phyloP scores from a whole-genome alignment of 2,329 filamentous ascomycete genomes.

The Diaporthe ampelina region DNA sequence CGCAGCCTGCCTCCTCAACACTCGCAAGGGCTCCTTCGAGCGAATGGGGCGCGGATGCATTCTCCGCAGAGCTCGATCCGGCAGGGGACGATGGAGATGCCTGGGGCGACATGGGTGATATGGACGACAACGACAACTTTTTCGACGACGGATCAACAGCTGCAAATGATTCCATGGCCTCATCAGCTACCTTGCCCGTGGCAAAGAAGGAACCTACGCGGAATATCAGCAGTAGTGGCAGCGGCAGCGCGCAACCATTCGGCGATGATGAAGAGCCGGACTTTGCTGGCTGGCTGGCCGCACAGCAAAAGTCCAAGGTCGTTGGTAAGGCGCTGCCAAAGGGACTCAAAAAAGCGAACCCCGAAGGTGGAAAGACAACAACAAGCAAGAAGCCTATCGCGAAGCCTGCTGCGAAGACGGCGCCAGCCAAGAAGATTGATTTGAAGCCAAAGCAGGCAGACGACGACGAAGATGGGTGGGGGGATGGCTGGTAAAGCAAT shows the following conservation, averaged over 20 bases:
- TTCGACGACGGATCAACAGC: slow-evolving; percentile 55
- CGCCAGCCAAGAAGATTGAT: slow-evolving; percentile 76
- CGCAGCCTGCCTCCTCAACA: slow-evolving; percentile 55
- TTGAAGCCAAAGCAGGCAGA: slow-evolving; percentile 73
- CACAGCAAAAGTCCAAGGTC: slow-evolving; percentile 83
- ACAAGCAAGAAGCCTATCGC: slow-evolving; percentile 57
- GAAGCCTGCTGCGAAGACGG: slow-evolving; percentile 60
- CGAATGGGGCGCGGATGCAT: slow-evolving; percentile 61
- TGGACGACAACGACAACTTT: slow-evolving; percentile 57
- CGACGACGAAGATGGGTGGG: slow-evolving; percentile 72
- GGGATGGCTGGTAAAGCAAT: slow-evolving; percentile 70
- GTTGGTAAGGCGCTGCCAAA: slow-evolving; percentile 81
- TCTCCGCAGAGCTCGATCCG: slow-evolving; percentile 68
- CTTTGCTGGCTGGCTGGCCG: slow-evolving; percentile 94
- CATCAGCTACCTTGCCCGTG: slow-evolving; percentile 39
- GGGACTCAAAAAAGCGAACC: slow-evolving; percentile 76
- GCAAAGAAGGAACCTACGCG: slow-evolving; percentile 46
- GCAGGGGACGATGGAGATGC: slow-evolving; percentile 77
- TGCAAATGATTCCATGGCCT: slow-evolving; percentile 41
- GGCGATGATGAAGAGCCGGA: slow-evolving; percentile 92
- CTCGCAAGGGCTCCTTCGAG: slow-evolving; percentile 63
- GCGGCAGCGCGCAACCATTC: slow-evolving; percentile 66
- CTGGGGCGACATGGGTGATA: slow-evolving; percentile 77
- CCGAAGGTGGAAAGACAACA: slow-evolving; percentile 52
- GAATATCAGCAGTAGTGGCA: slow-evolving; percentile 44